These are phyloP conservation scores for Clavispora asparagi DNA, from an alignment of 805 yeast genomes.

Conservation along the genomic window DNA sequence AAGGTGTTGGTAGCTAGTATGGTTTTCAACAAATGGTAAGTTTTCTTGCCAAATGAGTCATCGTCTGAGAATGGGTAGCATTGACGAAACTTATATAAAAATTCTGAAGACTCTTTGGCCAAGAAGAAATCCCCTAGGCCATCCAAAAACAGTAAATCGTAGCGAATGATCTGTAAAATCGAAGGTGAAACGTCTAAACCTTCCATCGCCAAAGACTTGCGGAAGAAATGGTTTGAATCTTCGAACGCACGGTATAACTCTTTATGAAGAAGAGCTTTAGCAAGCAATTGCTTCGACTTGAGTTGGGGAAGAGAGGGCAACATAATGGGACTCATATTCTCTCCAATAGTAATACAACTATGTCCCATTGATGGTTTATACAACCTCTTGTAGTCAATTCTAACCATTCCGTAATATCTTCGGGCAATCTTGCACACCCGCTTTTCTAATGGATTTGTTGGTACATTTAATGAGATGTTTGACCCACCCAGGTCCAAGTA, in stretches of 20 bases:
- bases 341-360: slow-evolving; percentile 2
- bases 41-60: slow-evolving; percentile 19
- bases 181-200: slow-evolving; percentile 18
- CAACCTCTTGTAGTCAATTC: slow-evolving; percentile 19
- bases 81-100: slow-evolving; percentile 24
- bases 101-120: slow-evolving; percentile 31
- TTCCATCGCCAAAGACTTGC: slow-evolving; percentile 12
- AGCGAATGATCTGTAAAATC: slow-evolving; percentile 20
- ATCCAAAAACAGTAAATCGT: slow-evolving; percentile 35
- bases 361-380: slow-evolving; percentile 16
- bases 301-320: slow-evolving; percentile 34
- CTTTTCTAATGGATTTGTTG: slow-evolving; percentile 4
- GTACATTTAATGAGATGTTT: slow-evolving; percentile 4
- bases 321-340: slow-evolving; percentile 11
- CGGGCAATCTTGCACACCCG: slow-evolving; percentile 15
- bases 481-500: slow-evolving; percentile 20
- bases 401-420: slow-evolving; percentile 21
- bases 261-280: slow-evolving; percentile 34
- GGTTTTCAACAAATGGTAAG: slow-evolving; percentile 25
- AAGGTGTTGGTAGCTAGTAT: slow-evolving; percentile 40
- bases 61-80: slow-evolving; percentile 11
- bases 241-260: slow-evolving; percentile 30
- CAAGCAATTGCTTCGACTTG: slow-evolving; percentile 22
- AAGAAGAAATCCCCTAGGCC: slow-evolving; percentile 39
- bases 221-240: slow-evolving; percentile 23